Evolutionary conservation across 192 early-diverging fungal genomes (phyloP), one percentile per base, ranked within the genome.

Genomic region (Mortierella alpina): DNA sequence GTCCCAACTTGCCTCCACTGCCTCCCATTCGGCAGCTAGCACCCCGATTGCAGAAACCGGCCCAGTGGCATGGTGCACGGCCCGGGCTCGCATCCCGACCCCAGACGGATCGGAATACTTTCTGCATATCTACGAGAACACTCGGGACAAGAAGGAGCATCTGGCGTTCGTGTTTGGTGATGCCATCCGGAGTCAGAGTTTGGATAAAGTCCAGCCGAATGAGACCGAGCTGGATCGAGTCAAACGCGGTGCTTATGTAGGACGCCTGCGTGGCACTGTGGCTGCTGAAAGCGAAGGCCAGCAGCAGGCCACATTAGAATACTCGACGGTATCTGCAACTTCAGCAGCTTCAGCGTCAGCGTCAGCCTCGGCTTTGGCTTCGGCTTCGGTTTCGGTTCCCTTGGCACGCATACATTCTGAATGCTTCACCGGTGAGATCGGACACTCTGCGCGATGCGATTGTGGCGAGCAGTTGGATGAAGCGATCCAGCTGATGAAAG

Each of bases 391-490:
- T 7, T 15, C 39, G 72, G 18, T 7, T 0, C 95, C 96, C 17
- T 80, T 99, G 61, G 94, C 94, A n/a, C 91, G 97, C 15, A 96
- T 99, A 55, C 97, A 99, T 75, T 98, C 96, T 1, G 96, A 95
- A 68, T 99, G 97, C 70, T 98, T 97, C 72, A 99, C 97, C 0
- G 96, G 97, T 49, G 97, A 99, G 73, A 97, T 95, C 1, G 90
- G 98, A 10, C 91, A 93, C 23, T 95, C 93, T 8, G 89, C 89
- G 54, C 88, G 97, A 13, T 99, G 97, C 74, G 97, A 99, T 82
- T 99, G 97, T 85, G 96, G 93, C 22, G 95, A 96, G 72, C 97
- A 98, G 81, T 86, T 98, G 67, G 91, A 96, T 59, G 92, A 93
- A 78, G 94, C 97, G 1, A 97, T 97, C 92, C 83, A 89, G 59